Percentiles rank a stretch among this genome's conserved stretches.
These are phyloP conservation scores for Plectranthus barbatus DNA, from an alignment of 257 asterid genomes.

Conservation along the genomic window DNA sequence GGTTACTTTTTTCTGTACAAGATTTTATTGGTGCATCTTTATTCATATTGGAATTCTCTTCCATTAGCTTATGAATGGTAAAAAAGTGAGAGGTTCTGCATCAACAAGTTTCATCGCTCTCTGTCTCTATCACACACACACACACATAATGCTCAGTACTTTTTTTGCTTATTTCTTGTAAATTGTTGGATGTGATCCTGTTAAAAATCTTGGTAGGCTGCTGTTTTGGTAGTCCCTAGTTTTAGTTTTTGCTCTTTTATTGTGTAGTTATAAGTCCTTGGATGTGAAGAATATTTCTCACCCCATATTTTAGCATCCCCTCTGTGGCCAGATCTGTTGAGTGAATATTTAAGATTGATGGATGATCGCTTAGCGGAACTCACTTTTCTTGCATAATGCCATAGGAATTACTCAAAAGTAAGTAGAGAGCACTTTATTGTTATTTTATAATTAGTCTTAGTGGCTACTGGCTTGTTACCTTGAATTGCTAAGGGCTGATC, in stretches of 20 bases:
- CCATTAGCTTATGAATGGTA: constrained; percentile 89
- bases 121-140: neutral
- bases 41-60: constrained; percentile 84
- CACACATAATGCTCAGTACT: neutral
- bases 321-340: constrained; percentile 71
- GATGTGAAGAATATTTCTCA: constrained; percentile 92
- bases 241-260: constrained; percentile 15
- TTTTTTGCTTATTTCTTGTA: constrained; percentile 4
- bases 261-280: constrained; percentile 75
- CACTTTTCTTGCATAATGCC: constrained; percentile 91
- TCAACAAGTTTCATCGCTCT: neutral
- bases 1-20: constrained; percentile 64
- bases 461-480: neutral
- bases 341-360: constrained; percentile 77
- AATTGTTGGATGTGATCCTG: neutral
- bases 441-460: neutral
- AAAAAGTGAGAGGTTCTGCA: constrained; percentile 6
- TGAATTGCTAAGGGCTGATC: constrained; percentile 1
- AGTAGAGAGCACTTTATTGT: constrained; percentile 15
- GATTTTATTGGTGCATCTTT: constrained; percentile 74
- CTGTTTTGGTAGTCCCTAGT: constrained; percentile 8
- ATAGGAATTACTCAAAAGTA: constrained; percentile 88
- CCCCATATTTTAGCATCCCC: constrained; percentile 92
- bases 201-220: constrained; percentile 1
- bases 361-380: constrained; percentile 96